Evolutionary conservation across 805 yeast genomes (phyloP), one percentile per base, ranked within the genome.

Genomic region (Ogataea siamensis): DNA sequence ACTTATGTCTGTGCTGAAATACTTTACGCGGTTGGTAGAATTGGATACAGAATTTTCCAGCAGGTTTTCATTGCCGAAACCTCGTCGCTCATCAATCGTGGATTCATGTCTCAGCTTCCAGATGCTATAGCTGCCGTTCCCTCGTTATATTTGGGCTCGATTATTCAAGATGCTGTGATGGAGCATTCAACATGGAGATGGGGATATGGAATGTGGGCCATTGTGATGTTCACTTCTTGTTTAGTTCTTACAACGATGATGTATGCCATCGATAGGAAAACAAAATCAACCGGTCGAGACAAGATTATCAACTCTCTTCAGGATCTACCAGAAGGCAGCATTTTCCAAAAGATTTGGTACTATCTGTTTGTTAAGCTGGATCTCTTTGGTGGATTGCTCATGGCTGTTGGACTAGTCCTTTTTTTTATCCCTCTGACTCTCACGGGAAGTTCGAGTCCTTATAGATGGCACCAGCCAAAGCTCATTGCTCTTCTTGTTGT

Each of bases 161-260:
- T 33, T n/a, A 33, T 33, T 8, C 37, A 33, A 24, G 37, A 33
- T 17, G 37, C 37, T 5, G 24, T 33, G 7, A 33, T 33, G 9
- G 37, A 33, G 11, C 37, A 33, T 13, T 33, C 37, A 11, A 33
- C 37, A 9, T 33, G 37, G 37, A 33, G 37, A 33, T 33, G 37
- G 37, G 37, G 37, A 5, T 33, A 33, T 12, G 37, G 37, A 6
- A 28, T 33, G 11, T 33, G 37, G 37, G 37, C 37, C 16, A 33
- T 33, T 15, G 17, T 33, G 24, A 33, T 33, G 37, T 33, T 33
- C 10, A 30, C 18, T 8, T 24, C 29, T 4, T 33, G 37, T 14
- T n/a, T 33, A 5, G 16, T 33, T 25, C 24, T 33, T 6, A 33
- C 37, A 10, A n/a, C 24, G 5, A 17, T 24, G 14, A 33, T 33